These are phyloP conservation scores for Mycogone perniciosa DNA, from an alignment of 2,329 filamentous ascomycete species.

Conservation along the genomic window DNA sequence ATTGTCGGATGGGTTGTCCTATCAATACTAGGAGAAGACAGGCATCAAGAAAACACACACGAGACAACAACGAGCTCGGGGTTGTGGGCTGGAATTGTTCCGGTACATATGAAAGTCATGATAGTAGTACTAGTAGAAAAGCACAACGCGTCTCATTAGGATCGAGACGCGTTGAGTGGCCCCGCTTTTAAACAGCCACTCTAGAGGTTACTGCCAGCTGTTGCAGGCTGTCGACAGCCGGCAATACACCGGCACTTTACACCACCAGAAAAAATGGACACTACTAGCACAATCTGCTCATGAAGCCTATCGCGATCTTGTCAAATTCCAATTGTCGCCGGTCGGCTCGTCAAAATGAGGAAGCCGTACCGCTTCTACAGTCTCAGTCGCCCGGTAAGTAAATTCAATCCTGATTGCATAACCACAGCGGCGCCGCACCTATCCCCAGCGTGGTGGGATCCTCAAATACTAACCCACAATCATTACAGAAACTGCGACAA, in stretches of 20 bases:
- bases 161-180: slow-evolving; percentile 22
- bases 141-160: slow-evolving; percentile 13
- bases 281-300: slow-evolving; percentile 4
- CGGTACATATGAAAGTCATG: too few relatives aligned
- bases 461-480: neutral
- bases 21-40: too few relatives aligned
- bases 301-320: slow-evolving; percentile 7
- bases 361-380: slow-evolving; percentile 57
- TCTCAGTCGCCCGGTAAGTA: slow-evolving; percentile 57
- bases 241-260: neutral
- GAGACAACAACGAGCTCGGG: neutral
- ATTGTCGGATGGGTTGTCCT: slow-evolving; percentile 33
- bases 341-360: slow-evolving; percentile 40
- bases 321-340: slow-evolving; percentile 11
- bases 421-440: neutral
- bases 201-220: neutral
- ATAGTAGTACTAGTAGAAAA: neutral
- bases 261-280: slow-evolving; percentile 12
- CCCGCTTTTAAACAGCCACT: neutral
- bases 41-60: neutral
- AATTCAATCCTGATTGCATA: neutral
- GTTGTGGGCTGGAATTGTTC: too few relatives aligned
- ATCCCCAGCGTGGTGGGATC: neutral
- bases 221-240: neutral
- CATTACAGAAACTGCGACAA: slow-evolving; percentile 74